These are phyloP conservation scores for Basidioascus undulatus DNA, from an alignment of 768 basidiomycete genomes.

Conservation along the genomic window DNA sequence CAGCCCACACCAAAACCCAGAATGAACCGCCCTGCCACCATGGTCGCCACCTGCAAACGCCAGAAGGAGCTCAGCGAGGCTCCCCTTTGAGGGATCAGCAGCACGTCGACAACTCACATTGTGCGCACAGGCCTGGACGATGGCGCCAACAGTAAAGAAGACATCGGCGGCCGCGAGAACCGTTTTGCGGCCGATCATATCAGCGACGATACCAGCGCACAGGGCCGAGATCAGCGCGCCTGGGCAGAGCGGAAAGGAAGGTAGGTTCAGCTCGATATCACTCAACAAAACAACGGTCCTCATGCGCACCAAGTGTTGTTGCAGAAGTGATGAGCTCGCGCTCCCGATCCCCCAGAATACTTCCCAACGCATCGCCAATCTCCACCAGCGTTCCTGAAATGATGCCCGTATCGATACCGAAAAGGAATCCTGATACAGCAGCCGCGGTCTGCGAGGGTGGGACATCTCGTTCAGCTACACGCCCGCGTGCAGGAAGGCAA, in stretches of 20 bases:
- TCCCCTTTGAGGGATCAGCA: too few relatives aligned
- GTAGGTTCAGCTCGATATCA: too few relatives aligned
- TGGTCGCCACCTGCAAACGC: too few relatives aligned
- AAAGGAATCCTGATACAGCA: conserved; percentile 51
- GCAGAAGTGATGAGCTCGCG: conserved; percentile 51
- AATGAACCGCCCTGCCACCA: conserved; percentile 52
- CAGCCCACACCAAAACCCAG: conserved; percentile 25
- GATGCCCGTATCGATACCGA: conserved; percentile 54
- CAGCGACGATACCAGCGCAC: conserved; percentile 40
- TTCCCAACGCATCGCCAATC: conserved; percentile 41
- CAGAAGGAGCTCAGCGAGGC: too few relatives aligned
- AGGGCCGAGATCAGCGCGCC: conserved; percentile 56
- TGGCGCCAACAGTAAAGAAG: conserved; percentile 49
- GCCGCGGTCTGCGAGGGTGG: too few relatives aligned
- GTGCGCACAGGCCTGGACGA: conserved; percentile 44
- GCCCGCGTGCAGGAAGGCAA: too few relatives aligned
- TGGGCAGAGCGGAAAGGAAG: too few relatives aligned
- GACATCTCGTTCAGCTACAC: too few relatives aligned
- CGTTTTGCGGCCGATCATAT: conserved; percentile 40
- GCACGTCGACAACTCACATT: too few relatives aligned
- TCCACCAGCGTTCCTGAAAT: conserved; percentile 59
- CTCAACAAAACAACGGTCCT: too few relatives aligned
- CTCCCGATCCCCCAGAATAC: not conserved
- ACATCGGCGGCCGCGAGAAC: conserved; percentile 43
- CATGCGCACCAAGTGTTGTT: too few relatives aligned